These are phyloP conservation scores for Fusarium hostae DNA, from an alignment of 2,329 filamentous ascomycete genomes.

Conservation along the genomic window DNA sequence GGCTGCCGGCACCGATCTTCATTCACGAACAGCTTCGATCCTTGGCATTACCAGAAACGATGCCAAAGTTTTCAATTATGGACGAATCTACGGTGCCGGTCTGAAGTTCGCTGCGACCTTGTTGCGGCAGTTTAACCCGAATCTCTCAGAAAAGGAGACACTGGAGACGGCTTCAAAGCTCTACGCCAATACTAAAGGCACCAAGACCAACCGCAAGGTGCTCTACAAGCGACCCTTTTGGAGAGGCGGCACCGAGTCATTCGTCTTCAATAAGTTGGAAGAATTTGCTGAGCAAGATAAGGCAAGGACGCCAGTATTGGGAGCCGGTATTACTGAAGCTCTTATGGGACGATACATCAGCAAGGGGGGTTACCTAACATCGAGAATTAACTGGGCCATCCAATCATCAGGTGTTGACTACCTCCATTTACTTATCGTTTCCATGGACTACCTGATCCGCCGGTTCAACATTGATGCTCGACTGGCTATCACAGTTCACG, in stretches of 20 bases:
- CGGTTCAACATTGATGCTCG: conserved; percentile 88
- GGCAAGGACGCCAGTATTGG: conserved; percentile 90
- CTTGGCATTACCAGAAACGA: conserved; percentile 94
- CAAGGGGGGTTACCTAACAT: conserved; percentile 93
- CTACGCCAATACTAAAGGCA: conserved; percentile 90
- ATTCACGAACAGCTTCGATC: conserved; percentile 92
- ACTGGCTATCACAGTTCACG: conserved; percentile 92
- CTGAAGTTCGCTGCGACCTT: conserved; percentile 92
- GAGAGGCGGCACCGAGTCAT: conserved; percentile 95
- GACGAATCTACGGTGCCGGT: conserved; percentile 97
- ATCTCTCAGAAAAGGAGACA: conserved; percentile 82
- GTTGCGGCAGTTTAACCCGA: conserved; percentile 92
- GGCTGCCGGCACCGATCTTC: conserved; percentile 90
- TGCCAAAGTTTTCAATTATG: conserved; percentile 98
- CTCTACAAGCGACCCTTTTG: conserved; percentile 85
- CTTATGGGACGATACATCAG: conserved; percentile 88
- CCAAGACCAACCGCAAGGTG: conserved; percentile 79
- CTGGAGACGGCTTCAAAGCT: conserved; percentile 79
- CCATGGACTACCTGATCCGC: conserved; percentile 92
- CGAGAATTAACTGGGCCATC: conserved; percentile 98
- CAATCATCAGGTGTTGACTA: conserved; percentile 98
- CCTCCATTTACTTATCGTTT: conserved; percentile 89
- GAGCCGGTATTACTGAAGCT: conserved; percentile 95
- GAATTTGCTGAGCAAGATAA: conserved; percentile 96
- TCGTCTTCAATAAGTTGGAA: conserved; percentile 98